Percentiles rank a stretch among this genome's conserved stretches.
phyloP scores from a whole-genome alignment of 2,329 filamentous ascomycete species.

The Graphilbum fragrans region DNA sequence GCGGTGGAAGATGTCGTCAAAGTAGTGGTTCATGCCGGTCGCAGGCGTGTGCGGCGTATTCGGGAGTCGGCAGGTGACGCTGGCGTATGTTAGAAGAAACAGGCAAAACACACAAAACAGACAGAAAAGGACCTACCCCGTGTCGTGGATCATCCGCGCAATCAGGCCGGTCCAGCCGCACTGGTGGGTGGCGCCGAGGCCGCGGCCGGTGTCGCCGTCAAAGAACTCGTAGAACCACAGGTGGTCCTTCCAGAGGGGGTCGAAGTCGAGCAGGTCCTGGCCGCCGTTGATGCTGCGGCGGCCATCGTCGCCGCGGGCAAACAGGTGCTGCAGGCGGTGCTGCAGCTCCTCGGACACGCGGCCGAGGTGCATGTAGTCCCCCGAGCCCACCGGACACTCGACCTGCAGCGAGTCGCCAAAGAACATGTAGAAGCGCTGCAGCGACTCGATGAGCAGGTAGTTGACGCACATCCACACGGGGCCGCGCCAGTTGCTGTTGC shows the following conservation, averaged over 20 bases:
- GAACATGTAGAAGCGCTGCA: slow-evolving; percentile 94
- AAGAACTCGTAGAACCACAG: slow-evolving; percentile 98
- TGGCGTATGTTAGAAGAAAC: slow-evolving; percentile 19
- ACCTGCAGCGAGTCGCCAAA: slow-evolving; percentile 82
- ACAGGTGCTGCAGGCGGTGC: slow-evolving; percentile 85
- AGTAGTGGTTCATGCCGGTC: slow-evolving; percentile 80
- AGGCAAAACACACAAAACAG: background rate
- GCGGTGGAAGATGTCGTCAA: slow-evolving; percentile 74
- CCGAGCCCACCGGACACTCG: slow-evolving; percentile 87
- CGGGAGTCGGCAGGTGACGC: slow-evolving; percentile 78
- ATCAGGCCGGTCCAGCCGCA: slow-evolving; percentile 95
- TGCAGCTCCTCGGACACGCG: slow-evolving; percentile 93
- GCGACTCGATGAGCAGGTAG: slow-evolving; percentile 83
- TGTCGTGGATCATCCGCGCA: slow-evolving; percentile 95
- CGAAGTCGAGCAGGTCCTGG: slow-evolving; percentile 77
- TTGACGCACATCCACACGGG: slow-evolving; percentile 96
- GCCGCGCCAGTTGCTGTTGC: slow-evolving; percentile 96
- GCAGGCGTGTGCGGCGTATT: slow-evolving; percentile 86
- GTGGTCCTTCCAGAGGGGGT: slow-evolving; percentile 85
- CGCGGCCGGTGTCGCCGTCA: slow-evolving; percentile 80
- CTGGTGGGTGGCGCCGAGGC: slow-evolving; percentile 85
- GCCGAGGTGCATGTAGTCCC: slow-evolving; percentile 89
- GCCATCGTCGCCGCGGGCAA: slow-evolving; percentile 72
- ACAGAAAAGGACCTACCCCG: slow-evolving; percentile 52
- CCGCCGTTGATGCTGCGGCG: slow-evolving; percentile 80